Conservation (phyloP, 2,329 filamentous ascomycete species). For the Fusarium devonianum region DNA sequence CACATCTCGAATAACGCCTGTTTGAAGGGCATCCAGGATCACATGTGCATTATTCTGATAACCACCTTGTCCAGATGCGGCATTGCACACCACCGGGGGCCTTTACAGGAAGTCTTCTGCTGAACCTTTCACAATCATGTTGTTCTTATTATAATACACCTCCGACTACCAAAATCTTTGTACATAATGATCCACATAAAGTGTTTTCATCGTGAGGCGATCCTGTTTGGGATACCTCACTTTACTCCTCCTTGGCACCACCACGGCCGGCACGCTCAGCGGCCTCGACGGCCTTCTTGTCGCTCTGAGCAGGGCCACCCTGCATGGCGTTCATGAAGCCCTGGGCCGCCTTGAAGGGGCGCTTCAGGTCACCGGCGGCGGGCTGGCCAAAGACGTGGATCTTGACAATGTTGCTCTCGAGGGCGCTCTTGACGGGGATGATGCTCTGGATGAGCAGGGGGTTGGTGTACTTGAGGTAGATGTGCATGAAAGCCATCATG, state of each 20-base stretch:
- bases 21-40: too few relatives aligned
- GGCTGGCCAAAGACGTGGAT: conserved; percentile 90
- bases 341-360: conserved; percentile 88
- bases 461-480: conserved; percentile 99
- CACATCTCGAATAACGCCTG: not conserved
- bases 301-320: conserved; percentile 80
- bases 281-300: conserved; percentile 86
- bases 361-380: conserved; percentile 88
- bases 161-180: conserved; percentile 19
- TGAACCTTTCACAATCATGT: too few relatives aligned
- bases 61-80: too few relatives aligned
- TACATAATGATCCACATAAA: conserved; percentile 14
- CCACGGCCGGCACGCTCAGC: conserved; percentile 78
- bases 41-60: too few relatives aligned
- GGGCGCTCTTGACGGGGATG: conserved; percentile 92
- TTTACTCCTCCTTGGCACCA: conserved; percentile 75
- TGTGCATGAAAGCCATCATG: conserved; percentile 99
- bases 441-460: conserved; percentile 98
- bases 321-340: conserved; percentile 85
- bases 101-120: too few relatives aligned
- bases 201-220: conserved; percentile 2
- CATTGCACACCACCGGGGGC: too few relatives aligned
- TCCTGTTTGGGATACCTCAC: conserved; percentile 2
- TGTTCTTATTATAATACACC: conserved; percentile 14
- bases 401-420: conserved; percentile 96